These are phyloP conservation scores for Candida verbasci DNA, from an alignment of 805 yeast species.

Conservation along the genomic window DNA sequence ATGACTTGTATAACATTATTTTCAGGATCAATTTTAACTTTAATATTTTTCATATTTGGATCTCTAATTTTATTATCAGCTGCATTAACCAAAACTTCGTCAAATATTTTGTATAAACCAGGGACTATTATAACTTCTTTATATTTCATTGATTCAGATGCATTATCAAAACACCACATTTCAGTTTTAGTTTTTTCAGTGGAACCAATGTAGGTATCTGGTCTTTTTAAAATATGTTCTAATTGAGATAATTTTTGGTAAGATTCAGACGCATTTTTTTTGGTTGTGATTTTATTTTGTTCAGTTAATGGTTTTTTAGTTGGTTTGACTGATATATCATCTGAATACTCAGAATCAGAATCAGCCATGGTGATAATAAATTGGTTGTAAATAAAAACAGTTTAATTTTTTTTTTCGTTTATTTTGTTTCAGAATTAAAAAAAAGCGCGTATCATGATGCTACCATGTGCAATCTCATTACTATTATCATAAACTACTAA, in stretches of 20 bases:
- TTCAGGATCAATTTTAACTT: constrained; percentile 76
- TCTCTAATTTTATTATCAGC: constrained; percentile 98
- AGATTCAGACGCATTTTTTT: constrained; percentile 53
- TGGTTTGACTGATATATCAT: constrained; percentile 11
- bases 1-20: constrained; percentile 70
- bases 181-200: constrained; percentile 74
- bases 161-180: constrained; percentile 77
- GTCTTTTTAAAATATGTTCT: constrained; percentile 94
- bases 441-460: no score
- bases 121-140: constrained; percentile 85
- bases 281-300: constrained; percentile 17
- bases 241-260: constrained; percentile 93
- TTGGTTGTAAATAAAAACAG: no score
- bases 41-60: constrained; percentile 79
- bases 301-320: constrained; percentile 18
- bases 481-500: no score
- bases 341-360: constrained; percentile 11
- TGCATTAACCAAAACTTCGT: constrained; percentile 95
- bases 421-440: no score
- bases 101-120: constrained; percentile 93
- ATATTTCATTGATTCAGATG: constrained; percentile 35
- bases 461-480: no score
- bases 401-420: no score
- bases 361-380: constrained; percentile 7
- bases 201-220: constrained; percentile 96